Conservation (phyloP, 805 yeast genomes). For the Kluyveromyces nonfermentans region DNA sequence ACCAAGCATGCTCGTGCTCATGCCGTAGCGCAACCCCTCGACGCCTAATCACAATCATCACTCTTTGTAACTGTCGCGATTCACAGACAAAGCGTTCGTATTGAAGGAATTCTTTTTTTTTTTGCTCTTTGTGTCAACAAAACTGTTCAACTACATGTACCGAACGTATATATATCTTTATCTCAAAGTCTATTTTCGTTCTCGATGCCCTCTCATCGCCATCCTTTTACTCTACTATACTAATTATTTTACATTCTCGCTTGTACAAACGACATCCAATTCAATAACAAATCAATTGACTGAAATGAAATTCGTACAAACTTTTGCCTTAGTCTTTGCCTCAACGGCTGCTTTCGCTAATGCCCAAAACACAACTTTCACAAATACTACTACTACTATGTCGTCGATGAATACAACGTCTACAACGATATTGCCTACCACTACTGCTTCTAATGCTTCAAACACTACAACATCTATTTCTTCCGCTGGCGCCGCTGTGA, state of each 20-base stretch:
- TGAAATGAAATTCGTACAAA: constrained; percentile 19
- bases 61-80: too few species aligned
- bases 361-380: constrained; percentile 11
- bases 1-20: too few species aligned
- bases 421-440: background rate
- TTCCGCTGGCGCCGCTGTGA: constrained; percentile 12
- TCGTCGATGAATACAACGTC: background rate
- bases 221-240: background rate
- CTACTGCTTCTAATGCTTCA: constrained; percentile 11
- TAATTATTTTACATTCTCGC: background rate
- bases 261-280: background rate
- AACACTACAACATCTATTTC: constrained; percentile 10
- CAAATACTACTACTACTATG: constrained; percentile 11
- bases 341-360: constrained; percentile 13
- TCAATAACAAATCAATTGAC: background rate
- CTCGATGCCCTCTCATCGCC: too few species aligned
- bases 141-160: too few species aligned
- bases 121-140: too few species aligned
- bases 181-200: too few species aligned
- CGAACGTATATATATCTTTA: too few species aligned
- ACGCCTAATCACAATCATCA: too few species aligned
- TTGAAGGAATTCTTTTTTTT: too few species aligned
- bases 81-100: too few species aligned
- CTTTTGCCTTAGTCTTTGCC: constrained; percentile 14
- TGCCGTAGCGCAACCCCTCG: too few species aligned